These are phyloP conservation scores for Globisporangium carolinianum DNA, from an alignment of 352 stramenopile species.

Conservation along the genomic window DNA sequence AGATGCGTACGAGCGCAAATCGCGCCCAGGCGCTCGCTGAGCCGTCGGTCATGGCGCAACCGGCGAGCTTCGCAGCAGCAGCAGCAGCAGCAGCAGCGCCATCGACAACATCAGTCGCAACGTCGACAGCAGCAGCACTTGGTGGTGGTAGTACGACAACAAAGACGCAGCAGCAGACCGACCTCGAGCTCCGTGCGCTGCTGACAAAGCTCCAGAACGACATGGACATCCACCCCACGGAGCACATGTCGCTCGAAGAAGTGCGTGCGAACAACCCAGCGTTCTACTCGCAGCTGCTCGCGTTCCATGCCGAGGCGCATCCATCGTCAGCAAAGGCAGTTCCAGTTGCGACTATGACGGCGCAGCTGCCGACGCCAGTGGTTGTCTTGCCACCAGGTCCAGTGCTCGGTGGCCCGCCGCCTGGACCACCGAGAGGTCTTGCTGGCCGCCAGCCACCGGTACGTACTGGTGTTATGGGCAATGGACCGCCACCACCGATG, in stretches of 20 bases:
- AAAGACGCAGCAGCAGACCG: slow-evolving; percentile 23
- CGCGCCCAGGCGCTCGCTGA: slow-evolving; percentile 42
- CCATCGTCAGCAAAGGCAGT: slow-evolving; percentile 4
- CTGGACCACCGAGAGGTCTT: slow-evolving; percentile 1
- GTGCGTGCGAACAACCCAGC: slow-evolving; percentile 80
- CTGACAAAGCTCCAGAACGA: slow-evolving; percentile 85
- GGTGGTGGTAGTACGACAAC: neutral
- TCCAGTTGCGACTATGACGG: neutral
- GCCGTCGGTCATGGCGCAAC: slow-evolving; percentile 26
- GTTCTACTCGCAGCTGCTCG: slow-evolving; percentile 78
- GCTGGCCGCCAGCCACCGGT: neutral
- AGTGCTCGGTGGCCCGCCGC: slow-evolving; percentile 4
- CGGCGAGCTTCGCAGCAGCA: slow-evolving; percentile 42
- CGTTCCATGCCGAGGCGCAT: slow-evolving; percentile 35
- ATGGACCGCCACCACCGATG: neutral
- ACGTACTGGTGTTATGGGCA: no score
- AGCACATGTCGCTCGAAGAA: slow-evolving; percentile 84
- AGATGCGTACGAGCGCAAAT: slow-evolving; percentile 67
- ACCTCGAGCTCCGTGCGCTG: slow-evolving; percentile 75
- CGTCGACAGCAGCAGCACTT: slow-evolving; percentile 8
- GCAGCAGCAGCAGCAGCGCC: slow-evolving; percentile 14
- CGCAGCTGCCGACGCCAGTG: neutral
- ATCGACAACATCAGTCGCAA: neutral
- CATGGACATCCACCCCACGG: slow-evolving; percentile 80
- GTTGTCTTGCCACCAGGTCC: slow-evolving; percentile 4